Evolutionary conservation across 176 grass and related monocot species (phyloP), one percentile per base, ranked within the genome.

Genomic region (Otatea glauca): DNA sequence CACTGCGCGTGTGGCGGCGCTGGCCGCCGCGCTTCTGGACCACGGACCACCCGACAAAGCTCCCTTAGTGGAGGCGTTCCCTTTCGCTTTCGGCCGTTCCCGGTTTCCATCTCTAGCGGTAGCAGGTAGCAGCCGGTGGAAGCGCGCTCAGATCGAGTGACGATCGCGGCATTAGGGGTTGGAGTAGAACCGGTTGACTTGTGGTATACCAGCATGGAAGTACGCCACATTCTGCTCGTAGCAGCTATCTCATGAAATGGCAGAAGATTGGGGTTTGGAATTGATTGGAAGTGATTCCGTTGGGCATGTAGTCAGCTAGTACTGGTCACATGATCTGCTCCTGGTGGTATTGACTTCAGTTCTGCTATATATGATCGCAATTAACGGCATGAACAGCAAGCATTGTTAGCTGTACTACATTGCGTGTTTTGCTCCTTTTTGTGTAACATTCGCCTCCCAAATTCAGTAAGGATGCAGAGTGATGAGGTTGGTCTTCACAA

Each of bases 231-330:
- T 56, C 72, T 81, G 44, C 25, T 55, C 43, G 45, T 80, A 68
- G 12, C 72, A 70, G 16, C n/a, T 56, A 8, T 60, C 27, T 71
- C 16, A 51, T 85, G 32, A 68, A 70, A 62, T 74, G 76, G 65
- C 9, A 9, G 24, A 1, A 21, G 11, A 15, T n/a, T 75, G 37
- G 16, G 38, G 78, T 86, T 67, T 83, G 39, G 58, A 5, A 83
- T 78, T 90, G 71, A 90, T 73, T n/a, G 51, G 72, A 66, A 44
- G 65, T 50, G 10, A 77, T 60, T 35, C 24, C 42, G 5, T 32
- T 49, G 50, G 20, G 7, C 58, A 27, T 23, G 76, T 56, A 79
- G 24, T 29, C 6, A n/a, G 75, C 82, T 51, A 20, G 61, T 80
- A 68, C 87, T 68, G 41, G 20, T 62, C 34, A 11, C 25, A 25